These are phyloP conservation scores for Tillandsia fasciculata DNA, from an alignment of 176 grass and related monocot species.

Conservation along the genomic window DNA sequence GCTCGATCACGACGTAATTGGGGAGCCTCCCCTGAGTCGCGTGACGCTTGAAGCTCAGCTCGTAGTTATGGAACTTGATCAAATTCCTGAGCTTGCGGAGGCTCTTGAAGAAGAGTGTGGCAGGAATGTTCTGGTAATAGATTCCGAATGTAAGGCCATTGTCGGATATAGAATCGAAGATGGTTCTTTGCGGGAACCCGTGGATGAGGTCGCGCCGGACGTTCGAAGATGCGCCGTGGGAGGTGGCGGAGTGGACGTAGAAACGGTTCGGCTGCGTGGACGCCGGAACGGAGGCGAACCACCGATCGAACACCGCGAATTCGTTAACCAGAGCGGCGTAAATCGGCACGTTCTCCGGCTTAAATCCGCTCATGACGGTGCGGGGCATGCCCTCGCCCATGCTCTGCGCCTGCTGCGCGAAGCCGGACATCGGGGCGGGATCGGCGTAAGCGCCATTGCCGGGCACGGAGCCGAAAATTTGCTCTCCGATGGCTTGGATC, in stretches of 20 bases:
- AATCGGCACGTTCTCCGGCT: conserved; percentile 13
- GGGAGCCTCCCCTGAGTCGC: not conserved
- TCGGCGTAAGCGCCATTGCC: conserved; percentile 8
- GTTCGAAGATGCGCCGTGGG: no score
- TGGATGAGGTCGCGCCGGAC: conserved; percentile 11
- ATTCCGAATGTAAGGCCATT: conserved; percentile 64
- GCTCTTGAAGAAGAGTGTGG: conserved; percentile 82
- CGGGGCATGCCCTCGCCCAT: not conserved
- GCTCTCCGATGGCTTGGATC: conserved; percentile 27
- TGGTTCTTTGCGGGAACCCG: conserved; percentile 12
- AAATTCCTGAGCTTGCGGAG: conserved; percentile 66
- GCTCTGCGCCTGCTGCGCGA: conserved; percentile 26
- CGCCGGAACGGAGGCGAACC: no score
- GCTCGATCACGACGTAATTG: not conserved
- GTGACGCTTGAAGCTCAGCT: conserved; percentile 54
- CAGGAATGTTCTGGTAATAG: conserved; percentile 92
- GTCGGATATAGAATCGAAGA: conserved; percentile 80
- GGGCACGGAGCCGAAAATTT: conserved; percentile 20
- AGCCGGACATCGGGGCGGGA: conserved; percentile 22
- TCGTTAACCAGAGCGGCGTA: no score
- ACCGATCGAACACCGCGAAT: no score
- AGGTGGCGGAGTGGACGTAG: no score
- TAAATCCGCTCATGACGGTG: conserved; percentile 23
- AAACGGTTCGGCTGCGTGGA: no score
- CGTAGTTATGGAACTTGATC: conserved; percentile 80